These are phyloP conservation scores for Exophiala sideris DNA, from an alignment of 2,329 filamentous ascomycete genomes.

Conservation along the genomic window DNA sequence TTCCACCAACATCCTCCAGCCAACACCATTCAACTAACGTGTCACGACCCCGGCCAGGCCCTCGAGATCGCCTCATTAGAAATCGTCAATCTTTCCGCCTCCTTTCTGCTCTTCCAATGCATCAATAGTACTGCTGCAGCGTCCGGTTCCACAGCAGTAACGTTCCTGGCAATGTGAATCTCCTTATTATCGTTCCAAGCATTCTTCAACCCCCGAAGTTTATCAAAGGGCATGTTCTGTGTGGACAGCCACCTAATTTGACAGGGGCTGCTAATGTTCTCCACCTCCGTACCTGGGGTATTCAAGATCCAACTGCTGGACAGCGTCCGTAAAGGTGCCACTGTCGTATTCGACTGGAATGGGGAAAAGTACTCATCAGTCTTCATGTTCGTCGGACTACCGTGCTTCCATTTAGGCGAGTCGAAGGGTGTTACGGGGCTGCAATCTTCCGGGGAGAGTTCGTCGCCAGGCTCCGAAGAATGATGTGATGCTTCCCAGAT, in stretches of 20 bases:
- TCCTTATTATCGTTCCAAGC: conserved; percentile 18
- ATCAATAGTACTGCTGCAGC: not conserved
- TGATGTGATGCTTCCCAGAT: conserved; percentile 15
- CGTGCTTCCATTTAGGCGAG: not conserved
- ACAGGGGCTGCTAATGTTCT: conserved; percentile 19
- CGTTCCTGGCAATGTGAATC: conserved; percentile 19
- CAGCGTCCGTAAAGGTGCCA: not conserved
- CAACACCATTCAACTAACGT: not conserved
- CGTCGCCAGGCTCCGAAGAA: not conserved
- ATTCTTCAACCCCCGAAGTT: conserved; percentile 17
- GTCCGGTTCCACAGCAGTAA: conserved; percentile 17
- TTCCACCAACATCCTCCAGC: too few species aligned
- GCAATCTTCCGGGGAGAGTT: not conserved
- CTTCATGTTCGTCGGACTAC: not conserved
- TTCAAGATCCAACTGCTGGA: not conserved
- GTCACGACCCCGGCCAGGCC: not conserved
- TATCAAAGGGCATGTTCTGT: conserved; percentile 12
- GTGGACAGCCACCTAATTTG: conserved; percentile 18
- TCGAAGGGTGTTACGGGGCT: not conserved
- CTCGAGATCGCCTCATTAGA: not conserved
- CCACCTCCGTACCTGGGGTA: not conserved
- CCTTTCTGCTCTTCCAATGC: not conserved
- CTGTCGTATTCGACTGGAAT: not conserved
- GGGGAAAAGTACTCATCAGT: not conserved
- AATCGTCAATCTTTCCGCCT: not conserved